These are phyloP conservation scores for Cardamine resedifolia DNA, from an alignment of 345 rosid genomes.

Conservation along the genomic window DNA sequence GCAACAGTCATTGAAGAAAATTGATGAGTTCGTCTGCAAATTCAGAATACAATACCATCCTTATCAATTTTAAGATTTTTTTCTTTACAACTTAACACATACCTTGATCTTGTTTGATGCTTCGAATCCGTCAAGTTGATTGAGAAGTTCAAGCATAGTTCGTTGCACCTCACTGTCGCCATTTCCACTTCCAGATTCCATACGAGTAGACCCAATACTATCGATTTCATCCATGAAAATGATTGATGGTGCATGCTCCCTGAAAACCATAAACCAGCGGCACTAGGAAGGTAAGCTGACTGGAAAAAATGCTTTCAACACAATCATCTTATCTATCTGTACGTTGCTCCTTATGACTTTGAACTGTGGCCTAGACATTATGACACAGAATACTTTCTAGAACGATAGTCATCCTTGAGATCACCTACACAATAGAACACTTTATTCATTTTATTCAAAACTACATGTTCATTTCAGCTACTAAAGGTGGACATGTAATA, in stretches of 20 bases:
- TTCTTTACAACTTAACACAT: not conserved
- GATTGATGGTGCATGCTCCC: constrained; percentile 99
- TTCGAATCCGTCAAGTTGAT: constrained; percentile 97
- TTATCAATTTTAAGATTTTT: not conserved
- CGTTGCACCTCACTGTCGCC: constrained; percentile 99
- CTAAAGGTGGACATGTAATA: not conserved
- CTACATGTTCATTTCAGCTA: not conserved
- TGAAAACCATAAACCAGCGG: constrained; percentile 27
- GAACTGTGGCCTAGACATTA: not conserved
- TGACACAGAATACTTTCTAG: not conserved
- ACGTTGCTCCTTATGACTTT: not conserved
- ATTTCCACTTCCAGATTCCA: constrained; percentile 99
- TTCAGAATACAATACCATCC: not conserved
- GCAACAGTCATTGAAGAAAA: constrained; percentile 7
- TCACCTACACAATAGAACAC: not conserved
- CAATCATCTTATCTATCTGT: not conserved
- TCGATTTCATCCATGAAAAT: constrained; percentile 99
- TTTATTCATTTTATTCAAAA: not conserved
- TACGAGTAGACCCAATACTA: constrained; percentile 97
- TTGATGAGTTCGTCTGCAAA: not conserved
- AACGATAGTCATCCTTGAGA: not conserved
- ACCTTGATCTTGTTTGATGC: constrained; percentile 99
- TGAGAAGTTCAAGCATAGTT: constrained; percentile 99
- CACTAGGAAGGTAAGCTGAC: not conserved
- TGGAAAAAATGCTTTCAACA: not conserved